Evolutionary conservation across 176 grass and related monocot species (phyloP), one percentile per base, ranked within the genome.

Genomic region (Raddia distichophylla): DNA sequence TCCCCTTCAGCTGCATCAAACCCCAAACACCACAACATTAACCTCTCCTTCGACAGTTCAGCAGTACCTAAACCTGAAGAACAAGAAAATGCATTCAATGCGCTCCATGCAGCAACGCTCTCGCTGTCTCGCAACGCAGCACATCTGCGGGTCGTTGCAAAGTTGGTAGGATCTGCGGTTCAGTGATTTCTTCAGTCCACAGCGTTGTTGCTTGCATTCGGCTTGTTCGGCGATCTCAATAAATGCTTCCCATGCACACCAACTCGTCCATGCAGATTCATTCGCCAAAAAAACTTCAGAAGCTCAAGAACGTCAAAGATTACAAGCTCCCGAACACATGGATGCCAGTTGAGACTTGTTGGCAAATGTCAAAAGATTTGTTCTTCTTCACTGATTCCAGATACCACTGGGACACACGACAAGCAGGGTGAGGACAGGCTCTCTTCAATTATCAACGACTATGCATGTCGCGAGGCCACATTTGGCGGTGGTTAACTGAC

Each of bases 1-100:
- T 75, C 32, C 80, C 91, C 80, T 96, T 95, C 57, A 93, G 60
- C 97, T 99, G 81, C 61, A 88, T 43, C 27, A 5, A 51, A 27
- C 27, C 22, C 10, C 18, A 20, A 15, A 70, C 32, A 15, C 74
- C 3, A 4, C 2, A 77, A 33, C 37, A 40, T 51, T 62, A 33
- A 20, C 54, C 50, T 33, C 37, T 6, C 17, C 10, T 32, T 32
- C 60, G 6, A 67, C 7, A 17, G 51, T 51, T 13, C 14, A 45
- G 7, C 6, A 43, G 35, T 5, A 64, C 65, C 16, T 15, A 51
- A 13, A n/a, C 19, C 16, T 57, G 80, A 69, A 61, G 59, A 87
- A 27, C 27, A 27, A 40, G 4, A 40, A 77, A 75, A 64, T 16
- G 87, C 82, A 85, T 62, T 85, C 19, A 89, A 77, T 85, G 64